Evolutionary conservation across 257 asterid species (phyloP).

Genomic region (Penstemon barbatus): DNA sequence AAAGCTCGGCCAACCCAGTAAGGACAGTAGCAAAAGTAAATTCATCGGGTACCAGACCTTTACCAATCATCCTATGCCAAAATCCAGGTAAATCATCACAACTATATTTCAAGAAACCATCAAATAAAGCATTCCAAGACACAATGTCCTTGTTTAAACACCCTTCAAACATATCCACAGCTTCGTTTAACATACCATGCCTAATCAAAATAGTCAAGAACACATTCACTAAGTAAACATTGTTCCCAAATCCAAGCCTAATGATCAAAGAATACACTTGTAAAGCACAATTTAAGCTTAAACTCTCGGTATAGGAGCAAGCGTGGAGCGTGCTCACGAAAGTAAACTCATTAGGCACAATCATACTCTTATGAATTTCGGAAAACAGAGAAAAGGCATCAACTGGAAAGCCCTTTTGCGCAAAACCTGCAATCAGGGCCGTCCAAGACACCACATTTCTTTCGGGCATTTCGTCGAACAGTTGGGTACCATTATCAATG

Average conservation of each 20-base stretch:
- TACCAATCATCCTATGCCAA: slow-evolving; percentile 53
- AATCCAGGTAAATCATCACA: slow-evolving; percentile 42
- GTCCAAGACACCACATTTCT: slow-evolving; percentile 76
- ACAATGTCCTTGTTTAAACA: slow-evolving; percentile 45
- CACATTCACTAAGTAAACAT: slow-evolving; percentile 52
- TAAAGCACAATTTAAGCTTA: slow-evolving; percentile 41
- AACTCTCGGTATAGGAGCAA: slow-evolving; percentile 46
- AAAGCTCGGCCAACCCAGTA: slow-evolving; percentile 63
- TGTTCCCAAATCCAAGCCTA: slow-evolving; percentile 61
- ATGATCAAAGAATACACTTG: slow-evolving; percentile 55
- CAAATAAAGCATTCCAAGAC: slow-evolving; percentile 74
- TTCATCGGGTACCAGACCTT: slow-evolving; percentile 62
- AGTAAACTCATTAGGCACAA: slow-evolving; percentile 60
- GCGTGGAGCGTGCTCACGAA: slow-evolving; percentile 73
- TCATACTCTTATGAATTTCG: slow-evolving; percentile 48
- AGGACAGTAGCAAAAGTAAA: slow-evolving; percentile 68
- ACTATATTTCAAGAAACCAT: slow-evolving; percentile 51
- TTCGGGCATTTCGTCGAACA: slow-evolving; percentile 72
- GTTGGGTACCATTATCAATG: slow-evolving; percentile 30
- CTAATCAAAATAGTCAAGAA: slow-evolving; percentile 57
- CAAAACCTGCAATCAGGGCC: slow-evolving; percentile 65
- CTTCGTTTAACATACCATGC: slow-evolving; percentile 50
- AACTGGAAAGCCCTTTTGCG: slow-evolving; percentile 51
- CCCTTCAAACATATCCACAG: slow-evolving; percentile 48
- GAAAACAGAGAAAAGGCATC: slow-evolving; percentile 54